These are phyloP conservation scores for Heliamphora pulchella DNA, from an alignment of 179 eudicot species.

Conservation along the genomic window DNA sequence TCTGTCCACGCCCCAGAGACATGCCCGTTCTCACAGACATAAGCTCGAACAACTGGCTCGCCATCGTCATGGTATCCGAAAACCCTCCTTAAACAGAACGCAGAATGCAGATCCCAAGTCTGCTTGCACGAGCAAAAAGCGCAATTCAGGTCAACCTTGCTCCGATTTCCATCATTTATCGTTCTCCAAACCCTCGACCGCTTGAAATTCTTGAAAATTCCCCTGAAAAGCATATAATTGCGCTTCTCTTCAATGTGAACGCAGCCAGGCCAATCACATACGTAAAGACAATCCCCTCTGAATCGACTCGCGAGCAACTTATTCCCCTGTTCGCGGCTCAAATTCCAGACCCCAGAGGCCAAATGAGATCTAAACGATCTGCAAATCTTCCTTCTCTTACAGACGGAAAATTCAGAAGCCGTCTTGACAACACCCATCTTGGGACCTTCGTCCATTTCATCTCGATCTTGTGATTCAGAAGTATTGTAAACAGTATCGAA, in stretches of 20 bases:
- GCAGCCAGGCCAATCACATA: slow-evolving; percentile 98
- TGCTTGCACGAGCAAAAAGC: slow-evolving; percentile 64
- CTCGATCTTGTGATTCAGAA: slow-evolving; percentile 32
- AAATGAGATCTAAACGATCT: slow-evolving; percentile 48
- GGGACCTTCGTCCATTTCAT: slow-evolving; percentile 12
- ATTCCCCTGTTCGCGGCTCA: slow-evolving; percentile 81
- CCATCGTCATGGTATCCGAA: slow-evolving; percentile 92
- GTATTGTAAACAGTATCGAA: slow-evolving; percentile 59
- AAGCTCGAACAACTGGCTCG: slow-evolving; percentile 89
- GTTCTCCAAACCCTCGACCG: slow-evolving; percentile 81
- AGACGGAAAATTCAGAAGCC: slow-evolving; percentile 10
- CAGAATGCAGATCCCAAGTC: slow-evolving; percentile 86
- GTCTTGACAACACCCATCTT: slow-evolving; percentile 1
- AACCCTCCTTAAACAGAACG: slow-evolving; percentile 81
- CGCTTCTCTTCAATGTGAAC: slow-evolving; percentile 72
- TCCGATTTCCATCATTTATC: slow-evolving; percentile 67
- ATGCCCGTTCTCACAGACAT: slow-evolving; percentile 92
- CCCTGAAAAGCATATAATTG: slow-evolving; percentile 80
- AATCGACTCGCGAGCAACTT: slow-evolving; percentile 78
- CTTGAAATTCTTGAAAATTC: slow-evolving; percentile 80
- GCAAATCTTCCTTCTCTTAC: slow-evolving; percentile 41
- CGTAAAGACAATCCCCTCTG: slow-evolving; percentile 67
- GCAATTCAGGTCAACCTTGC: slow-evolving; percentile 49
- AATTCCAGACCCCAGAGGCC: slow-evolving; percentile 62
- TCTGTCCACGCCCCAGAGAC: slow-evolving; percentile 99